Evolutionary conservation across 2,329 filamentous ascomycete genomes (phyloP), one percentile per base, ranked within the genome.

Genomic region (Coniochaeta sp.): DNA sequence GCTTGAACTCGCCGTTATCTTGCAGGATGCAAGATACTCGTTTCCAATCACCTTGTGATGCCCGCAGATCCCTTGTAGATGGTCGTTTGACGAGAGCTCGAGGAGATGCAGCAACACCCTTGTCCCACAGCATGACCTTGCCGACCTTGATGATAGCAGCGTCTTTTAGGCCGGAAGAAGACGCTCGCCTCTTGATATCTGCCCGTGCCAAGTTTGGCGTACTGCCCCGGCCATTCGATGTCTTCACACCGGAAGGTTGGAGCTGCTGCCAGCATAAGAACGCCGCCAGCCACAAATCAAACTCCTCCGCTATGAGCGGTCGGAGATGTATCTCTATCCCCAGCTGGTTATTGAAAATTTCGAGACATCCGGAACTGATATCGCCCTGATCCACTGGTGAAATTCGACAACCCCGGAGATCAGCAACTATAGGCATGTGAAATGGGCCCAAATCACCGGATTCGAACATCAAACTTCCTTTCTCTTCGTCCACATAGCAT

Each of bases 1-100:
- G 79, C 63, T 92, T 95, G 64, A 99, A 86, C 63, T 95, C 89
- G 52, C 94, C 94, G 60, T 96, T 96, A 64, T 97, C 94, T 58
- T 95, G 89, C 22, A 99, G 75, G 16, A 94, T 95, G 67, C 91
- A 96, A 27, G 91, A 96, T 4, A 97, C 90, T 57, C 82, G 82
- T 60, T 88, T 83, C 94, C 94, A 97, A 10, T 86, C 79, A 3
- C 76, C 76, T n/a, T 70, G 70, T 1, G 74, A 67, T 12, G 77
- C 76, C 26, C 75, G 72, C 22, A 79, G 61, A 61, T 84, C 79
- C 53, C 78, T 71, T 1, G 79, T 80, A 1, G 81, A 83, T 2
- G 81, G 74, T 4, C 78, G 71, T 59, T 75, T 78, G 48, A 81
- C 73, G 52, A 84, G 77, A 16, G 79, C 73, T 42, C 74, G 71